phyloP scores from a whole-genome alignment of 345 rosid genomes.

The Ceriops zippeliana region DNA sequence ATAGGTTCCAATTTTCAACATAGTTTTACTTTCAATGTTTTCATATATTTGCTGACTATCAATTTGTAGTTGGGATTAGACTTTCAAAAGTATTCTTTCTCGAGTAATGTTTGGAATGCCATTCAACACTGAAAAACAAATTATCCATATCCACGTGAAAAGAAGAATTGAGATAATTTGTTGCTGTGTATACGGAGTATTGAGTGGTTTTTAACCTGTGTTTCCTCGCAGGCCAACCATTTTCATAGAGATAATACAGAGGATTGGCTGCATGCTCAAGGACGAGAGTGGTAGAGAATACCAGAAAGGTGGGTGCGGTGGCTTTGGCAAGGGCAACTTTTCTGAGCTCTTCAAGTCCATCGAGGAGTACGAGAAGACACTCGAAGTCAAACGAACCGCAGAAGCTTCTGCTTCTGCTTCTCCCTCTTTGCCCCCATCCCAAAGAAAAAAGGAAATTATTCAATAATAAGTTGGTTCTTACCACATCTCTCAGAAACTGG shows the following conservation, averaged over 20 bases:
- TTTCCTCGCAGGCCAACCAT: conserved; percentile 67
- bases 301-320: conserved; percentile 95
- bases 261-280: conserved; percentile 72
- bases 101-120: too few species aligned
- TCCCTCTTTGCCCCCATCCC: too few species aligned
- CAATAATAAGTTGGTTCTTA: too few species aligned
- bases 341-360: conserved; percentile 91
- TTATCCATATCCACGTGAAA: too few species aligned
- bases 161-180: neutral
- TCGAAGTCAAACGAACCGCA: conserved; percentile 49
- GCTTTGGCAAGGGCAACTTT: conserved; percentile 93
- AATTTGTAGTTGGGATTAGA: too few species aligned
- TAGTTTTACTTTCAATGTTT: too few species aligned
- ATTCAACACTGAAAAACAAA: too few species aligned
- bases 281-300: conserved; percentile 65
- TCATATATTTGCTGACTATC: too few species aligned
- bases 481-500: too few species aligned
- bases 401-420: conserved; percentile 20
- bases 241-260: conserved; percentile 92
- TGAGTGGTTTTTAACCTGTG: neutral
- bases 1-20: conserved; percentile 34
- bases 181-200: neutral
- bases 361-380: conserved; percentile 86
- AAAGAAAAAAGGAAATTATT: too few species aligned
- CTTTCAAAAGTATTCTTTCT: too few species aligned